A percentile compares a stretch with the other conserved stretches of the same genome.
Evolutionary conservation across 139 green algal species (phyloP).

Genomic region (Astrephomene gubernaculifera): DNA sequence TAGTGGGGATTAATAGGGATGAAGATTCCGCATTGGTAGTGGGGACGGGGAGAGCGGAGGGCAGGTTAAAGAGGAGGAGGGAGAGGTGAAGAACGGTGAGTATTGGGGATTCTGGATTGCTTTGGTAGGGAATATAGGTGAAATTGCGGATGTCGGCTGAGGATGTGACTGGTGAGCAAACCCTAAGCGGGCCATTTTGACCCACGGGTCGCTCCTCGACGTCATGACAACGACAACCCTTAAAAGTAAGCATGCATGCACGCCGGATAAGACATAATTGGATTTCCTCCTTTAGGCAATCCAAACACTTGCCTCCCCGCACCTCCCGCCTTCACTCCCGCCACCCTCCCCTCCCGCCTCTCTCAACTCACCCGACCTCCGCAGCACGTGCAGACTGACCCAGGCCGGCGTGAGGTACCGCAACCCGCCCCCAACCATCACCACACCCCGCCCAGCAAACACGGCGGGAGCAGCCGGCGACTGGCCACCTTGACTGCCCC

Average conservation of each 20-base stretch:
- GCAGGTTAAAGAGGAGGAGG: neutral
- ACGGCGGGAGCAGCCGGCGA: neutral
- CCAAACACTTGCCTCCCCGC: no score
- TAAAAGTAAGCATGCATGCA: neutral
- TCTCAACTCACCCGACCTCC: slow-evolving; percentile 39
- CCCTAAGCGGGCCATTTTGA: neutral
- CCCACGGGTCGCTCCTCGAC: neutral
- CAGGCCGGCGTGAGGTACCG: slow-evolving; percentile 66
- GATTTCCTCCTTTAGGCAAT: no score
- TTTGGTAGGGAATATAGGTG: neutral
- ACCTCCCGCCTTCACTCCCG: no score
- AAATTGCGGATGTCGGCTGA: neutral
- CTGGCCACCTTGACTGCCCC: no score
- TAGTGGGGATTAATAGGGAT: neutral
- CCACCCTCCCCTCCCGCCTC: neutral
- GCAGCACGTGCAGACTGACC: slow-evolving; percentile 62
- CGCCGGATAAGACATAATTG: neutral
- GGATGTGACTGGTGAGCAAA: no score
- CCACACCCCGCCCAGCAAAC: slow-evolving; percentile 54
- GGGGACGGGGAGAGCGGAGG: neutral
- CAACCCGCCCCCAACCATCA: slow-evolving; percentile 59
- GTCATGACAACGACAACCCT: neutral
- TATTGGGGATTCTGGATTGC: neutral
- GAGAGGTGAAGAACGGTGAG: neutral
- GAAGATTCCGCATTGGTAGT: neutral